These are phyloP conservation scores for Microbotryum silenes-acaulis DNA, from an alignment of 1,284 basidiomycete species.

Conservation along the genomic window DNA sequence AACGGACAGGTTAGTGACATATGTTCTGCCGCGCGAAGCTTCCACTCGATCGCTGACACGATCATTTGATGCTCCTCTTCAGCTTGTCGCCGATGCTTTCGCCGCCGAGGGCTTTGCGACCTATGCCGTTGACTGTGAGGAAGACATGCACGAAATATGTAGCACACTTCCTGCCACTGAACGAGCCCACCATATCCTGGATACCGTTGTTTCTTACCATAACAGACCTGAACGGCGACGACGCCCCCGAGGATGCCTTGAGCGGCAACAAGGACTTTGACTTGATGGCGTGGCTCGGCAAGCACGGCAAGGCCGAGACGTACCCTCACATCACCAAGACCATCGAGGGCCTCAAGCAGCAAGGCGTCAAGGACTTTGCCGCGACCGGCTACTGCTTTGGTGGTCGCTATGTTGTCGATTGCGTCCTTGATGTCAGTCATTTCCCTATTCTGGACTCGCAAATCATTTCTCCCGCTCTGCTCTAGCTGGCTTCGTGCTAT, in stretches of 20 bases:
- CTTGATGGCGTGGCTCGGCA: conserved; percentile 21
- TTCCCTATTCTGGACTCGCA: no score
- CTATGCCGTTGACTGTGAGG: conserved; percentile 47
- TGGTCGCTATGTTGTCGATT: no score
- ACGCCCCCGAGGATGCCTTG: conserved; percentile 45
- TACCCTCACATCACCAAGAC: conserved; percentile 54
- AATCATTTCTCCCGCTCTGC: no score
- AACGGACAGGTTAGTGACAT: neutral
- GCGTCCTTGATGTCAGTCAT: no score
- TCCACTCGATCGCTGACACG: neutral
- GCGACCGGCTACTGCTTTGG: conserved; percentile 66
- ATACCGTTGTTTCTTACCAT: no score
- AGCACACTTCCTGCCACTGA: no score
- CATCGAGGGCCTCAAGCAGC: conserved; percentile 50
- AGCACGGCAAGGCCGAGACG: conserved; percentile 47
- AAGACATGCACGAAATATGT: no score
- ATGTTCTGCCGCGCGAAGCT: neutral
- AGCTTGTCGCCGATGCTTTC: conserved; percentile 54
- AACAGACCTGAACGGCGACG: conserved; percentile 52
- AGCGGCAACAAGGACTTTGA: conserved; percentile 40
- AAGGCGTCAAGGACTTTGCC: conserved; percentile 54
- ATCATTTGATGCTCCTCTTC: conserved; percentile 16
- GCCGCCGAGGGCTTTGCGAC: conserved; percentile 65
- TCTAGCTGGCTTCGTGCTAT: no score
- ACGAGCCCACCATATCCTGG: no score